phyloP scores from a whole-genome alignment of 2,329 filamentous ascomycete genomes.

The Epichloe glyceriae region DNA sequence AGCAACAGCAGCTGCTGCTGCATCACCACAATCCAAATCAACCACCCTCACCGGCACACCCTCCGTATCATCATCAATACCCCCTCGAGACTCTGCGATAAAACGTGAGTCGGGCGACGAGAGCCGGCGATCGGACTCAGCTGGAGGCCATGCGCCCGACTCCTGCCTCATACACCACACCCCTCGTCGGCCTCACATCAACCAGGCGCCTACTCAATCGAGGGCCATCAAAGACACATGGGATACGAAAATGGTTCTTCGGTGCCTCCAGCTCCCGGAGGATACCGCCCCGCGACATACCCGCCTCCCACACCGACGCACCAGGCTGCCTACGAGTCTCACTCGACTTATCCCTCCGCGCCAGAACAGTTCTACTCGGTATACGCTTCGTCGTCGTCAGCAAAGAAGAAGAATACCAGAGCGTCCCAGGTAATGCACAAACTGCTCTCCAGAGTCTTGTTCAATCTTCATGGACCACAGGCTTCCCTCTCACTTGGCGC shows the following conservation, averaged over 20 bases:
- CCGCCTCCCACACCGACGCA: constrained; percentile 29
- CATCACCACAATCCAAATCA: constrained; percentile 11
- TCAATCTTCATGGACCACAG: neutral
- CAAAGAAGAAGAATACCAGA: constrained; percentile 50
- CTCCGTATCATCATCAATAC: constrained; percentile 30
- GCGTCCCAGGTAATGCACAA: constrained; percentile 42
- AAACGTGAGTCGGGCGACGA: constrained; percentile 44
- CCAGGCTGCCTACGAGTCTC: constrained; percentile 25
- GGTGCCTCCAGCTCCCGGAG: constrained; percentile 31
- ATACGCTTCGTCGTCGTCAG: constrained; percentile 28
- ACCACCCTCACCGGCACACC: constrained; percentile 31
- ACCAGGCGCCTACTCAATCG: constrained; percentile 23
- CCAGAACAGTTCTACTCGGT: constrained; percentile 27
- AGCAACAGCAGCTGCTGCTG: constrained; percentile 12
- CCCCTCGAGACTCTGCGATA: constrained; percentile 37
- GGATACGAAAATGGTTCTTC: constrained; percentile 36
- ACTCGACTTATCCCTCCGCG: constrained; percentile 17
- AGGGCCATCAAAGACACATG: constrained; percentile 38
- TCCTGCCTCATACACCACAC: constrained; percentile 19
- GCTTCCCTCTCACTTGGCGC: neutral
- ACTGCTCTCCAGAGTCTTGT: neutral
- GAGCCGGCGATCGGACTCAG: constrained; percentile 39
- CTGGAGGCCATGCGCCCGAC: constrained; percentile 28
- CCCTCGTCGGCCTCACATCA: constrained; percentile 18
- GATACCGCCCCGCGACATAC: constrained; percentile 28